Evolutionary conservation across 257 asterid genomes (phyloP).

Genomic region (Plantago major): DNA sequence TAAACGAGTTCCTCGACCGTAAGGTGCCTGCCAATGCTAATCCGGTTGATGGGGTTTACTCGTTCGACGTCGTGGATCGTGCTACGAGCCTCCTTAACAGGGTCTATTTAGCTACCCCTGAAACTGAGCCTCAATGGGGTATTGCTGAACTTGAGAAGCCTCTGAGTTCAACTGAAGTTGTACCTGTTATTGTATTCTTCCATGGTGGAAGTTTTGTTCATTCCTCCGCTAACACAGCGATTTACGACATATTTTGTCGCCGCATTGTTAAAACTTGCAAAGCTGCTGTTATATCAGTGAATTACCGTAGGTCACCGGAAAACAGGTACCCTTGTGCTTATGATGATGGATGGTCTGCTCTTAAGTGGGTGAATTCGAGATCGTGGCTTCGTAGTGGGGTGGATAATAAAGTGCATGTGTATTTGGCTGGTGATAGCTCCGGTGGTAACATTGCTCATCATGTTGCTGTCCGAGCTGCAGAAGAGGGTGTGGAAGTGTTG

Average conservation of each 20-base stretch:
- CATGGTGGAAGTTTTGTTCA: conserved; percentile 93
- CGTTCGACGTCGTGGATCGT: conserved; percentile 72
- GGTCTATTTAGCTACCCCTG: conserved; percentile 41
- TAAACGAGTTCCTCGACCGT: conserved; percentile 72
- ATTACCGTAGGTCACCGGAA: conserved; percentile 80
- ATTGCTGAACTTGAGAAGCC: conserved; percentile 54
- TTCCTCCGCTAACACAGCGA: conserved; percentile 82
- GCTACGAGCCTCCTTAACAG: conserved; percentile 64
- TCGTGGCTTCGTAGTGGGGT: conserved; percentile 46
- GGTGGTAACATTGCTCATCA: conserved; percentile 54
- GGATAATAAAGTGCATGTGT: conserved; percentile 36
- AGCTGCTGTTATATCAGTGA: conserved; percentile 74
- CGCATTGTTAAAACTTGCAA: conserved; percentile 59
- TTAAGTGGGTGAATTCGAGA: conserved; percentile 56
- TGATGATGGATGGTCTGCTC: conserved; percentile 83
- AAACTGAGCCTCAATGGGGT: conserved; percentile 33
- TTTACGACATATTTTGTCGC: conserved; percentile 78
- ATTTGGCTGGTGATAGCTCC: conserved; percentile 48
- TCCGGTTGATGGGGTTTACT: conserved; percentile 70
- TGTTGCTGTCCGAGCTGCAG: conserved; percentile 38
- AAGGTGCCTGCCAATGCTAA: conserved; percentile 67
- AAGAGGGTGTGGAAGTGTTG: conserved; percentile 35
- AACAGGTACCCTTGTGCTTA: conserved; percentile 69
- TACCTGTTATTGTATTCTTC: conserved; percentile 73
- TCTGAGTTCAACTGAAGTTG: conserved; percentile 38